phyloP scores from a whole-genome alignment of 2,329 filamentous ascomycete genomes.

The Fusarium sp. region DNA sequence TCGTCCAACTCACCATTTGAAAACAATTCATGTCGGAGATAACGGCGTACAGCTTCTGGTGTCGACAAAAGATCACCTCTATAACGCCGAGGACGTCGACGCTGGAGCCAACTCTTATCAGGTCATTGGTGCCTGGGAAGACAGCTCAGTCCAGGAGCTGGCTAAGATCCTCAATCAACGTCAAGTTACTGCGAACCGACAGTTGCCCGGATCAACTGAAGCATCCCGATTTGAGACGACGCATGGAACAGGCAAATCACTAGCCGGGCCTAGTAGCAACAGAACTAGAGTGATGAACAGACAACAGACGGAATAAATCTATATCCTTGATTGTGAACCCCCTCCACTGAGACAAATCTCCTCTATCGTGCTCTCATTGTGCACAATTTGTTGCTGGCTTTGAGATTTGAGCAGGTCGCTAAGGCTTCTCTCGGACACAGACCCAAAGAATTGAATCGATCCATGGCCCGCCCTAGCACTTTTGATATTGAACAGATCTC shows the following conservation, averaged over 20 bases:
- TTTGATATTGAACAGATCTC: slow-evolving; percentile 37
- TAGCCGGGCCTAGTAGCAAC: neutral
- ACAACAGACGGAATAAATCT: slow-evolving; percentile 1
- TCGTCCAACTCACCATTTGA: slow-evolving; percentile 13
- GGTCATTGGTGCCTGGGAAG: slow-evolving; percentile 37
- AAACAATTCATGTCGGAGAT: slow-evolving; percentile 32
- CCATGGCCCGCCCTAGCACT: slow-evolving; percentile 22
- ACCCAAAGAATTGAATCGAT: slow-evolving; percentile 15
- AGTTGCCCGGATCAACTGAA: neutral
- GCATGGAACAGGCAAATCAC: slow-evolving; percentile 16
- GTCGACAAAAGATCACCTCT: slow-evolving; percentile 43
- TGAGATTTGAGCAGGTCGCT: slow-evolving; percentile 11
- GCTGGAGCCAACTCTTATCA: slow-evolving; percentile 34
- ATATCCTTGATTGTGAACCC: neutral
- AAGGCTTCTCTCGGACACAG: slow-evolving; percentile 14
- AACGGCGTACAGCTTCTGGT: slow-evolving; percentile 37
- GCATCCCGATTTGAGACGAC: slow-evolving; percentile 10
- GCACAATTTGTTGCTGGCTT: slow-evolving; percentile 3
- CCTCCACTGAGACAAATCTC: slow-evolving; percentile 1
- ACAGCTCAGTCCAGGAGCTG: slow-evolving; percentile 17
- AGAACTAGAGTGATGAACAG: neutral
- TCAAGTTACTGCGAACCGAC: slow-evolving; percentile 4
- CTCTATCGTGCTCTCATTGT: neutral
- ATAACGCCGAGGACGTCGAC: slow-evolving; percentile 30
- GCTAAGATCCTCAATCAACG: slow-evolving; percentile 18